Evolutionary conservation across 306 rosid species (phyloP).

Genomic region (Castanea sativa): DNA sequence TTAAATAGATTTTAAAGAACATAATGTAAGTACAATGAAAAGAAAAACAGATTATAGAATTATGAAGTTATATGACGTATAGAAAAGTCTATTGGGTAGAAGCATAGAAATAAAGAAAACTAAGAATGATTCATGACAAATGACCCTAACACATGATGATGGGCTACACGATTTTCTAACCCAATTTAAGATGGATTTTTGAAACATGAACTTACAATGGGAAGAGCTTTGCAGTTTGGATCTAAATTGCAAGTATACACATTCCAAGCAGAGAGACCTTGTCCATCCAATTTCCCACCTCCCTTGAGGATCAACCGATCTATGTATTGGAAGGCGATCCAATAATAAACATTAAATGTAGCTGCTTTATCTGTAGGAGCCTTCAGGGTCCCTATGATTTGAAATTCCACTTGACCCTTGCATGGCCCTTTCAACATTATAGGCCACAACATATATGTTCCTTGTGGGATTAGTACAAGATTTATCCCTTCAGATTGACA

Average conservation of each 20-base stretch:
- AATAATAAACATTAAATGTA: neutral
- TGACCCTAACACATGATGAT: neutral
- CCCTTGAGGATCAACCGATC: constrained; percentile 12
- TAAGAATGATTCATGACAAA: neutral
- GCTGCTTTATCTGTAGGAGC: too few relatives aligned
- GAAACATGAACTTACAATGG: neutral
- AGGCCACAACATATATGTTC: constrained; percentile 17
- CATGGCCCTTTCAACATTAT: constrained; percentile 25
- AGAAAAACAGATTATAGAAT: too few relatives aligned
- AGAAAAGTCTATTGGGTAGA: too few relatives aligned
- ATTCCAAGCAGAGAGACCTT: neutral
- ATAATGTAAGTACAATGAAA: too few relatives aligned
- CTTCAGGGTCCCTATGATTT: too few relatives aligned
- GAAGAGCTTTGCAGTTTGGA: too few relatives aligned
- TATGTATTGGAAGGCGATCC: constrained; percentile 27
- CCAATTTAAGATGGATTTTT: neutral
- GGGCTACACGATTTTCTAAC: neutral
- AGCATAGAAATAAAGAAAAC: too few relatives aligned
- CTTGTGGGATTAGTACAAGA: constrained; percentile 24
- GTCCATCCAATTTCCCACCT: constrained; percentile 31
- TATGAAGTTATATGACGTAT: too few relatives aligned
- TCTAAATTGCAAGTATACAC: too few relatives aligned
- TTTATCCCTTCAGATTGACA: constrained; percentile 12
- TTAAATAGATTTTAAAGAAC: too few relatives aligned
- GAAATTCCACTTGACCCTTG: constrained; percentile 4